Base-by-base conservation (phyloP, 1,139 yeast genomes). In the Magnusiomyces paraingens region DNA sequence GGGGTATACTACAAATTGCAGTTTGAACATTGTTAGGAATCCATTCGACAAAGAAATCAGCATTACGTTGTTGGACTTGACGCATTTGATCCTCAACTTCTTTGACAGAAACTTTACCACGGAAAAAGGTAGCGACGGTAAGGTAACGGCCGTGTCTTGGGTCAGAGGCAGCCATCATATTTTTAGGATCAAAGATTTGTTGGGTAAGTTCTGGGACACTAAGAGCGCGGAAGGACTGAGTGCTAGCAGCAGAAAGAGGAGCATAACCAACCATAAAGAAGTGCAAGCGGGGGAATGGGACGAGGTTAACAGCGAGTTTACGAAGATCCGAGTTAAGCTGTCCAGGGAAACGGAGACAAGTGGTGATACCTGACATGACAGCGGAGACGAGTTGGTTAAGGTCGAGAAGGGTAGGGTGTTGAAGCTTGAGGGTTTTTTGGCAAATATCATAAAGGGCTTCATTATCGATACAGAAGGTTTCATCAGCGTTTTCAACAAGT, bases 1-100 rank as follows among this genome's bases (percentile, higher is more conserved):
- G 96, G 47, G 96, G 87, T 60, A 88, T 93, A 18, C 93, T 83
- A 73, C 95, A 88, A 57, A 89, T 89, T 55, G 95, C 93, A 43
- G 95, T 86, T 76, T 90, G 96, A 60, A 90, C 96, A 70, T 90
- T 90, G 73, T 89, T 89, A 68, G 97, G 96, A 73, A 90, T 90
- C 96, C 96, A 90, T 72, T 90, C 96, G 56, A 90, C 97, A 67
- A 88, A 88, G 70, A 84, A 82, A 55, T 84, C 81, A 21, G 90
- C 78, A 72, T 88, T 85, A 72, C 86, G 84, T 57, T 86, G 81
- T 75, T 89, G 95, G 58, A 86, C 87, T 69, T 83, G 83, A 71
- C 77, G 81, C 91, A 89, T 87, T 72, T 88, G 95, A 68, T 89
- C 96, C 70, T 89, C 96, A 59, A 89, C 96, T 73, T 89, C 96